phyloP scores from a whole-genome alignment of 768 basidiomycete species.

The Mycena galopus region DNA sequence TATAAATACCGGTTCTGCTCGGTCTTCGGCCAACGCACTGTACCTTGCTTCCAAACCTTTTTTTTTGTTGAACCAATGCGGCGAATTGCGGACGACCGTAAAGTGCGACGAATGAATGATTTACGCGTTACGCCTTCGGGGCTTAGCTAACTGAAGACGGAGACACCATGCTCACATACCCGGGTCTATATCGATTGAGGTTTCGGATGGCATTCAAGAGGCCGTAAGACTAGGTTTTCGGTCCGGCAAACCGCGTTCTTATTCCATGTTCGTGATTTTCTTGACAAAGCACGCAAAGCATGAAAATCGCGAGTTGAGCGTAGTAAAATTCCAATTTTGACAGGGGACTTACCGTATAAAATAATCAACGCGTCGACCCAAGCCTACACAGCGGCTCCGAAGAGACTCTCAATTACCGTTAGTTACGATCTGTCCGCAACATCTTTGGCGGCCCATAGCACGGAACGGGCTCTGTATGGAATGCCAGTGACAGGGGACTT shows the following conservation, averaged over 20 bases:
- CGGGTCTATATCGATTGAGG: slow-evolving; percentile 1
- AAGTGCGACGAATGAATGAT: slow-evolving; percentile 2
- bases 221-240: slow-evolving; percentile 2
- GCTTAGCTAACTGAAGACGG: neutral
- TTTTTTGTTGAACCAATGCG: neutral
- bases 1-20: slow-evolving; percentile 6
- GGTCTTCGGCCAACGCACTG: neutral
- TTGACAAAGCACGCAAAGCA: neutral
- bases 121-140: neutral
- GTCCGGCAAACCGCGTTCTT: neutral
- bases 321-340: neutral
- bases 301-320: neutral
- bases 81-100: neutral
- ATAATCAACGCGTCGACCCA: neutral
- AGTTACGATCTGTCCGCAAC: neutral
- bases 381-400: neutral
- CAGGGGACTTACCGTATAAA: slow-evolving; percentile 3
- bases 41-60: neutral
- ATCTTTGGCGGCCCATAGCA: neutral
- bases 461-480: neutral
- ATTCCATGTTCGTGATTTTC: slow-evolving; percentile 1
- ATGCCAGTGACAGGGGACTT: no score
- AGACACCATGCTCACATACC: neutral
- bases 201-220: neutral
- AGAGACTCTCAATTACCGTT: slow-evolving; percentile 3